These are phyloP conservation scores for Solanum medicagineum DNA, from an alignment of 257 asterid genomes.

Conservation along the genomic window DNA sequence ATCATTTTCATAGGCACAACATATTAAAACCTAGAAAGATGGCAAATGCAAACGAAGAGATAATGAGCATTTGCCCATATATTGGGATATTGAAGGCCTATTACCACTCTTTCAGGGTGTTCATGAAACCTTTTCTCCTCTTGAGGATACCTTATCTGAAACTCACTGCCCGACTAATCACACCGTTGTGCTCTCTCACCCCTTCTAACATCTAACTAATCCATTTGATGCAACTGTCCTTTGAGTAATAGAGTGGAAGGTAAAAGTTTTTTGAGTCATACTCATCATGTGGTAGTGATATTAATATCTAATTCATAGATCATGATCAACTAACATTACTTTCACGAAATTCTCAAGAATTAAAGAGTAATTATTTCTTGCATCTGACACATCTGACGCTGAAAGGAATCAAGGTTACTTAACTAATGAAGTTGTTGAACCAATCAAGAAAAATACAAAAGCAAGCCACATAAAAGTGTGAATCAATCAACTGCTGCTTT, in stretches of 20 bases:
- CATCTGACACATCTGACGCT: not conserved
- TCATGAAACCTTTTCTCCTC: not conserved
- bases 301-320: not conserved
- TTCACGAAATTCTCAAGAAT: not conserved
- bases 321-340: not conserved
- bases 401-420: not conserved
- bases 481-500: not conserved
- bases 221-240: not conserved
- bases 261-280: not conserved
- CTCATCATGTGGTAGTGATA: not conserved
- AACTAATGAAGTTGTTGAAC: not conserved
- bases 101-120: not conserved
- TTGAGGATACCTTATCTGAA: not conserved
- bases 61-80: not conserved
- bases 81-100: not conserved
- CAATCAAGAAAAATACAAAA: not conserved
- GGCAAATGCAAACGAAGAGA: not conserved
- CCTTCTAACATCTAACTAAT: not conserved
- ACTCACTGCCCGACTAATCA: not conserved
- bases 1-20: not conserved
- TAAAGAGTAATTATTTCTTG: not conserved
- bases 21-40: not conserved
- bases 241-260: not conserved
- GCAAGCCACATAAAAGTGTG: not conserved
- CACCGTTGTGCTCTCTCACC: not conserved